Conservation (phyloP, 208 protist species). For the Herpetomonas samuelpessoai region DNA sequence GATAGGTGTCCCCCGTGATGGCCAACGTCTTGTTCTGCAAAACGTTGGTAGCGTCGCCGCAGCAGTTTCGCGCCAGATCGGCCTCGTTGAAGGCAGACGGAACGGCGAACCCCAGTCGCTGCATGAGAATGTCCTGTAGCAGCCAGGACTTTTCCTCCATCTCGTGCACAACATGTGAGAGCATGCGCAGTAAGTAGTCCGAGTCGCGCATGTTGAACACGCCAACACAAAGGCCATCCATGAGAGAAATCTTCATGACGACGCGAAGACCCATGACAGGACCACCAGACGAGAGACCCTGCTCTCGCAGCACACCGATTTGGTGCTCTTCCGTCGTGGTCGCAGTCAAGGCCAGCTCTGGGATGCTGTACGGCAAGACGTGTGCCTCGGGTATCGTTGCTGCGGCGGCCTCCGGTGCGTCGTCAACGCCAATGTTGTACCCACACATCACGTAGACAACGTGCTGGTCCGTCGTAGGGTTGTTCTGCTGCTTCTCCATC, state of each 20-base stretch:
- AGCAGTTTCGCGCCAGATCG: conserved; percentile 63
- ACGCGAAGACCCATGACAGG: conserved; percentile 29
- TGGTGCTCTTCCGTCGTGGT: conserved; percentile 51
- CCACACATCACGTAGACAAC: conserved; percentile 69
- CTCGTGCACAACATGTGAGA: conserved; percentile 56
- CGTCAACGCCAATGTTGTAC: conserved; percentile 26
- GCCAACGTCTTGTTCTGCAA: conserved; percentile 33
- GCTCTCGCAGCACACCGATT: conserved; percentile 47
- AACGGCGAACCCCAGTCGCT: conserved; percentile 64
- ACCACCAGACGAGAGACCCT: conserved; percentile 26
- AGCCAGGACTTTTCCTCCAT: conserved; percentile 69
- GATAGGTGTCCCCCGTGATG: conserved; percentile 55
- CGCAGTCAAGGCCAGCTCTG: conserved; percentile 44
- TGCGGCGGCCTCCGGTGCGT: conserved; percentile 7
- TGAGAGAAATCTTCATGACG: conserved; percentile 53
- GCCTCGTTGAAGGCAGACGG: conserved; percentile 58
- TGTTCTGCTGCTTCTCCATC: conserved; percentile 68
- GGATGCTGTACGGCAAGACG: conserved; percentile 44
- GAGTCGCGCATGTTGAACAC: conserved; percentile 81
- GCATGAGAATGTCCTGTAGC: conserved; percentile 73
- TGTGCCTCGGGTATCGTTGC: conserved; percentile 26
- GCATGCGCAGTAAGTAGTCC: conserved; percentile 61
- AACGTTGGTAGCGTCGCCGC: conserved; percentile 66
- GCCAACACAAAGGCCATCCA: conserved; percentile 39
- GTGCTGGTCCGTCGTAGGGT: conserved; percentile 48